These are phyloP conservation scores for Akanthomyces dipterigenus DNA, from an alignment of 2,329 filamentous ascomycete species.

Conservation along the genomic window DNA sequence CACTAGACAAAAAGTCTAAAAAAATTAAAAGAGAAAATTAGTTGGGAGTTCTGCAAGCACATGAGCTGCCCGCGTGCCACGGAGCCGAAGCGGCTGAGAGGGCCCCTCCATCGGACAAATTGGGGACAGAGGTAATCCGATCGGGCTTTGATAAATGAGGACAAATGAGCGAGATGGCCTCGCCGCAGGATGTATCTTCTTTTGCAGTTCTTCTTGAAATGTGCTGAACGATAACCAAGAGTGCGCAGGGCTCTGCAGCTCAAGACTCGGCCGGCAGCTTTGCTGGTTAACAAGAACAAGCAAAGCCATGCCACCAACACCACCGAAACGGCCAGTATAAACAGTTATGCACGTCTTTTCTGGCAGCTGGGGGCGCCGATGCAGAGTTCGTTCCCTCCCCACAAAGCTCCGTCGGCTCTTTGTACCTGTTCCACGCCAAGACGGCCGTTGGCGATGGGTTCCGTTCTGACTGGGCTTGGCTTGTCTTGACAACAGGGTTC, in stretches of 20 bases:
- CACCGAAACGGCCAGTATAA: no score
- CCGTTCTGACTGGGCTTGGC: not conserved
- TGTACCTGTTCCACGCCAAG: not conserved
- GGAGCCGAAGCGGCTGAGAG: conserved; percentile 9
- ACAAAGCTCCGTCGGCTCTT: no score
- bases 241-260: no score
- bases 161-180: not conserved
- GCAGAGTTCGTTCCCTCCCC: no score
- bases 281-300: no score
- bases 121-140: not conserved
- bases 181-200: not conserved
- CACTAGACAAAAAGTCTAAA: not conserved
- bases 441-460: not conserved
- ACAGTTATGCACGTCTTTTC: no score
- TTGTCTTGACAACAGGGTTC: not conserved
- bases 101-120: not conserved
- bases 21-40: not conserved
- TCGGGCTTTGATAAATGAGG: not conserved
- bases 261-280: no score
- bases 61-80: conserved; percentile 5
- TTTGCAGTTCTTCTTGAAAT: no score
- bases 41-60: not conserved
- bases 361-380: no score
- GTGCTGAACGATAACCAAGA: not conserved
- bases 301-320: no score